Conservation (phyloP, 257 asterid genomes). For the Solanum commersonii region DNA sequence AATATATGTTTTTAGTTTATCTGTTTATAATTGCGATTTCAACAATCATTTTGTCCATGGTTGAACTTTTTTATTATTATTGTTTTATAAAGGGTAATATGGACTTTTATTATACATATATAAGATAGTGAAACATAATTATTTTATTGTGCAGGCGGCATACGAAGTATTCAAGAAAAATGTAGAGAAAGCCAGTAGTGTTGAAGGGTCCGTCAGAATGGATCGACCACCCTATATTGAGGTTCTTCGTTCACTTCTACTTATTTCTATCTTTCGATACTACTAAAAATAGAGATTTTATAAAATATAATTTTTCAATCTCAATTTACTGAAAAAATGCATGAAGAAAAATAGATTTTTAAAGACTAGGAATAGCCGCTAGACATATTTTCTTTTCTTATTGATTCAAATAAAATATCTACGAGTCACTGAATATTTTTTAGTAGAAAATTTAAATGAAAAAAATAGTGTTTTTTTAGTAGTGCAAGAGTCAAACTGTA, state of each 20-base stretch:
- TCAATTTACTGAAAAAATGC: too few relatives aligned
- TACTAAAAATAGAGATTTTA: fast-evolving
- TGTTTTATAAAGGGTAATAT: background rate
- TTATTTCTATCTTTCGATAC: too few relatives aligned
- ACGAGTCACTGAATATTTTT: too few relatives aligned
- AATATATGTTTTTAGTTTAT: background rate
- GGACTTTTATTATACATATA: background rate
- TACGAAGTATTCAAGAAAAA: conserved; percentile 58
- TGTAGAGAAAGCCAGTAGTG: conserved; percentile 53
- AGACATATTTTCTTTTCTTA: too few relatives aligned
- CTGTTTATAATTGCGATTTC: background rate
- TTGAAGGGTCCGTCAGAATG: conserved; percentile 38
- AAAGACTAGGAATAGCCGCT: fast-evolving
- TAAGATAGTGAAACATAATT: background rate
- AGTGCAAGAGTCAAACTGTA: background rate
- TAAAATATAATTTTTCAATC: fast-evolving
- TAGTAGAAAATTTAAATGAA: too few relatives aligned
- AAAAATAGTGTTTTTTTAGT: too few relatives aligned
- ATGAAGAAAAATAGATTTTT: fast-evolving
- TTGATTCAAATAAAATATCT: too few relatives aligned
- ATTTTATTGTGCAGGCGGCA: conserved; percentile 27
- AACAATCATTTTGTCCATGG: background rate
- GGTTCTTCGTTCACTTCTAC: conserved; percentile 14
- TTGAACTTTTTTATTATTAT: background rate
- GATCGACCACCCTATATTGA: conserved; percentile 60